phyloP scores from a whole-genome alignment of 2,329 filamentous ascomycete genomes.

The Metarhizium album region DNA sequence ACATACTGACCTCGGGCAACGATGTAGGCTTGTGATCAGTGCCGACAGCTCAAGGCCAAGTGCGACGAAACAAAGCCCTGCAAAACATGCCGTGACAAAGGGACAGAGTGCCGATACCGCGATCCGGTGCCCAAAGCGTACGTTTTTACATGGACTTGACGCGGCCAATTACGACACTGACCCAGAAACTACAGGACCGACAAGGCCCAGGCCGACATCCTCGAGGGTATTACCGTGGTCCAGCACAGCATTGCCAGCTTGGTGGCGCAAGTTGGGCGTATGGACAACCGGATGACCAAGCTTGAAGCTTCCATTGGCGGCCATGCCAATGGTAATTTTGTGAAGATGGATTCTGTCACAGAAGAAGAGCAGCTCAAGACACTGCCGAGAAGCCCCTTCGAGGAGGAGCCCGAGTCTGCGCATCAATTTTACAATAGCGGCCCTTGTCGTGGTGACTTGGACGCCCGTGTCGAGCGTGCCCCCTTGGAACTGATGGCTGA shows the following conservation, averaged over 20 bases:
- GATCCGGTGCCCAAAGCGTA: conserved; percentile 89
- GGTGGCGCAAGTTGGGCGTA: conserved; percentile 24
- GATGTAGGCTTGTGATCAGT: conserved; percentile 76
- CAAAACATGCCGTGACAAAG: conserved; percentile 82
- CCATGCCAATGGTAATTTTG: conserved; percentile 8
- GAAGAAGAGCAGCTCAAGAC: conserved; percentile 21
- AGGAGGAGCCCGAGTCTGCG: conserved; percentile 5
- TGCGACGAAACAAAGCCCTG: conserved; percentile 80
- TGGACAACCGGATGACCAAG: conserved; percentile 27
- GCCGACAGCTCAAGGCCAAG: conserved; percentile 78
- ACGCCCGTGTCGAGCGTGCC: conserved; percentile 13
- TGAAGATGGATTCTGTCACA: conserved; percentile 18
- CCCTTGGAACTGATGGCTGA: conserved; percentile 25
- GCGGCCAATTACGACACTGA: background rate
- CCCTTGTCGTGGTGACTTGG: conserved; percentile 16
- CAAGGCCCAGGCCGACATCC: conserved; percentile 48
- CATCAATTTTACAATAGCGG: conserved; percentile 13
- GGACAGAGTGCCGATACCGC: conserved; percentile 73
- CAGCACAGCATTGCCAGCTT: conserved; percentile 26
- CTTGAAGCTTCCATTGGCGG: conserved; percentile 21
- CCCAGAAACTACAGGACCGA: conserved; percentile 35
- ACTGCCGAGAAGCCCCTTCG: conserved; percentile 12
- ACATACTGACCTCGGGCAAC: conserved; percentile 6
- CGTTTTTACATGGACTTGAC: background rate
- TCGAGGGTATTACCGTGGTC: conserved; percentile 40